Evolutionary conservation across 768 basidiomycete species (phyloP), one percentile per base, ranked within the genome.

Genomic region (Baorangia bicolor): DNA sequence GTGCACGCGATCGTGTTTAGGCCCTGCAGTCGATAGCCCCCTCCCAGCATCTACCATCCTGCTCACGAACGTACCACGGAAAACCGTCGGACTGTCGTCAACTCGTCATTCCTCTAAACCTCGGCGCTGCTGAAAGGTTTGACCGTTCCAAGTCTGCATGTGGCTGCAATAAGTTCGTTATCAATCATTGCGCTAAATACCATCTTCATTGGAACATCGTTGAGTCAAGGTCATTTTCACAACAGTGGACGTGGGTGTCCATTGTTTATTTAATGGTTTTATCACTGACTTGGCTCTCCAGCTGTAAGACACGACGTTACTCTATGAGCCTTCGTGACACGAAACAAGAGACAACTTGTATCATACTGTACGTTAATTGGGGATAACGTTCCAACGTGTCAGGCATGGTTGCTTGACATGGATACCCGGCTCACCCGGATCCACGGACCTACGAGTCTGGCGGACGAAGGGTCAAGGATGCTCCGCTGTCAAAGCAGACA

Each of bases 311-410:
- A 23, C 12, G 20, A 37, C 16, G 7, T 23, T 23, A n/a, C 25
- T 20, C n/a, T 28, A 20, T 13, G n/a, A 25, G 5, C 1, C 27
- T 37, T 52, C 37, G 7, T 55, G 16, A 18, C 31, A 35, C 34
- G 53, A 55, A 55, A 55, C 53, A 27, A 53, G 53, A 27, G 25
- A 54, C 16, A 14, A 23, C 18, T 39, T 16, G n/a, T 39, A 40
- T 40, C 39, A 23, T 27, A 18, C 8, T 18, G 39, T 20, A 13
- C 16, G 25, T 16, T 12, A 18, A 4, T 25, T 1, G 11, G 9
- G 13, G 18, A 11, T 14, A 23, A 25, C 23, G 11, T 16, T 34
- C n/a, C n/a, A 28, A 28, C 27, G 14, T 41, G 40, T 42, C 20
- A 33, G 27, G 27, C n/a, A 30, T 31, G 5, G 10, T n/a, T 11